Conservation (phyloP, 345 rosid species). For the Clarkia xantiana region DNA sequence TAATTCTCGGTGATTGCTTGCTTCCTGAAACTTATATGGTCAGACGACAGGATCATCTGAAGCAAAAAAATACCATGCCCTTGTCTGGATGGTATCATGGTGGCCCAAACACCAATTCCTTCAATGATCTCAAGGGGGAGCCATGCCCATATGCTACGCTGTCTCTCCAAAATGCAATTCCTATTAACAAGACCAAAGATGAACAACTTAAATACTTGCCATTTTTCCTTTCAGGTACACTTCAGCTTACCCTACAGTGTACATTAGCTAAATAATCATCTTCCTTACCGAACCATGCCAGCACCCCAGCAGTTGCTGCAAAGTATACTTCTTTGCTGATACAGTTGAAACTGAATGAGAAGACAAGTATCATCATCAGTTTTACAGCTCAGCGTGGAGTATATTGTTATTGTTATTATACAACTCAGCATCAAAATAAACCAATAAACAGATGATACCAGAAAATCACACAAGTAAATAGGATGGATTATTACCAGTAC, state of each 20-base stretch:
- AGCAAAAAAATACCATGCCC: no score
- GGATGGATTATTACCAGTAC: conserved; percentile 32
- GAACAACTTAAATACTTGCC: not conserved
- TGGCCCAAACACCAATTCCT: conserved; percentile 46
- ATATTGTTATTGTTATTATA: no score
- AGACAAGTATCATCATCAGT: not conserved
- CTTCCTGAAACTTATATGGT: no score
- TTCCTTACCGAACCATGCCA: conserved; percentile 61
- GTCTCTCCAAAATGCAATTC: conserved; percentile 67
- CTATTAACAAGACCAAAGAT: conserved; percentile 21
- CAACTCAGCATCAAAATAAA: no score
- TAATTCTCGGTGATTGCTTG: no score
- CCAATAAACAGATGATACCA: no score
- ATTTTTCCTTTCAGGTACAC: not conserved
- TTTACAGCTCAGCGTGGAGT: no score
- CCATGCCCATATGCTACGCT: conserved; percentile 38
- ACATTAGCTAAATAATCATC: no score
- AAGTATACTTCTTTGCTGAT: conserved; percentile 50
- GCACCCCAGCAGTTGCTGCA: conserved; percentile 54
- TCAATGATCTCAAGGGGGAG: conserved; percentile 52
- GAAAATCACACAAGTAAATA: no score
- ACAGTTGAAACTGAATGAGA: conserved; percentile 36
- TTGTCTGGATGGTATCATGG: conserved; percentile 11
- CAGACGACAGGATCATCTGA: no score
- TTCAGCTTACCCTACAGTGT: no score